phyloP scores from a whole-genome alignment of 192 early-diverging fungal genomes.

The Pecoramyces ruminantium region DNA sequence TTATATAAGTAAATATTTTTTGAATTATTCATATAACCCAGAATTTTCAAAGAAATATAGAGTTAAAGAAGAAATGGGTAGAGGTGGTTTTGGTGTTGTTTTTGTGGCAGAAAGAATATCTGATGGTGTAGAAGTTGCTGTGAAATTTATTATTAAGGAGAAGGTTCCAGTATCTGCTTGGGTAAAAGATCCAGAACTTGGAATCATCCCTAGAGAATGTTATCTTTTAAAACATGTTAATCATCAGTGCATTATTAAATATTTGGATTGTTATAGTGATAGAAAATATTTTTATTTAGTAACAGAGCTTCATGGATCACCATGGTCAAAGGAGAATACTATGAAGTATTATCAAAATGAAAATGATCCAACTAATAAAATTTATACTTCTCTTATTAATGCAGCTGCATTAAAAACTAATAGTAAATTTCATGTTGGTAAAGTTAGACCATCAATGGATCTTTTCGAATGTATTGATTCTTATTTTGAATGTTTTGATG shows the following conservation, averaged over 20 bases:
- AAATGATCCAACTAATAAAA: neutral
- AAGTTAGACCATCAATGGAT: conserved; percentile 35
- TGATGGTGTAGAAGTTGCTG: conserved; percentile 42
- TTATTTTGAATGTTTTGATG: conserved; percentile 31
- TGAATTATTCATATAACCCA: neutral
- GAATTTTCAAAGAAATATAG: conserved; percentile 10
- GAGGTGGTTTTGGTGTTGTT: conserved; percentile 55
- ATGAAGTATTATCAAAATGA: neutral
- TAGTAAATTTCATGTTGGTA: neutral
- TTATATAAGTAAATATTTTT: neutral
- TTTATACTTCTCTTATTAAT: neutral
- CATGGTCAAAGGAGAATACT: neutral
- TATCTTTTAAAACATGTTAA: conserved; percentile 25
- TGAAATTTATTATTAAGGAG: conserved; percentile 47
- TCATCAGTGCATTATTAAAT: conserved; percentile 48
- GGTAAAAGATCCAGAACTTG: conserved; percentile 22
- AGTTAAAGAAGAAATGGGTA: conserved; percentile 37
- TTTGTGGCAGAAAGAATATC: conserved; percentile 25
- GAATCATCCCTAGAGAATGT: conserved; percentile 30
- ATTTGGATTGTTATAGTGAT: conserved; percentile 18
- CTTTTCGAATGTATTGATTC: conserved; percentile 66
- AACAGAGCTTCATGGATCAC: neutral
- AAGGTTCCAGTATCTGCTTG: conserved; percentile 29
- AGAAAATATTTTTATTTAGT: neutral
- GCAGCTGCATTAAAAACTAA: conserved; percentile 2